Evolutionary conservation across 1,284 basidiomycete species (phyloP), one percentile per base, ranked within the genome.

Genomic region (Moniliophthora roreri): DNA sequence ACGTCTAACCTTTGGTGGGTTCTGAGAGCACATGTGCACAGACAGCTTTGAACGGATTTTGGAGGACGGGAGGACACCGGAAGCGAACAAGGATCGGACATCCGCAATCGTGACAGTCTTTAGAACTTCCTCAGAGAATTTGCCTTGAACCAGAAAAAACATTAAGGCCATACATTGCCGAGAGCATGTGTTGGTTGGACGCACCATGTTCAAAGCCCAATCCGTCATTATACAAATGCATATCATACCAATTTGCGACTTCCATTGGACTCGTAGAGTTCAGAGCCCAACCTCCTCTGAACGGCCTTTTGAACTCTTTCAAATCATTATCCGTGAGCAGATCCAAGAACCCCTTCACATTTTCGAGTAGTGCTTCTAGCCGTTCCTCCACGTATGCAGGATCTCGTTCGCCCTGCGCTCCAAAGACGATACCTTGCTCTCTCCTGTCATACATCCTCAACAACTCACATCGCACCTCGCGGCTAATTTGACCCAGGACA

Each of bases 1-100:
- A 16, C 44, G 10, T 18, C 24, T 46, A 24, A 46, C 28, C 24
- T 28, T 23, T 7, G 21, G 24, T 18, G 44, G 44, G 28, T 32
- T 46, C 44, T 46, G 44, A 10, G 44, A 46, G 13, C 10, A 11
- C 44, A 46, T 46, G 16, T 46, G 44, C 13, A 46, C 28, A n/a
- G 44, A 46, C 16, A 46, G 44, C 28, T 46, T 46, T 6, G 44
- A 46, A 11, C 44, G 44, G 10, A 32, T 13, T n/a, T 23, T 46
- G 24, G 44, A 46, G 4, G 44, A 46, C 8, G 44, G 44, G 24
- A 28, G 21, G 26, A 46, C 24, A 18, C 28, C n/a, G 2, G 44
- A 46, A 23, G 28, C 28, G 26, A 46, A 46, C 9, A 46, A 13
- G 4, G 44, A 10, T 8, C 26, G 23, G 24, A 46, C 24, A 32